These are phyloP conservation scores for Selenicereus undatus DNA, from an alignment of 148 eudicot genomes.

Conservation along the genomic window DNA sequence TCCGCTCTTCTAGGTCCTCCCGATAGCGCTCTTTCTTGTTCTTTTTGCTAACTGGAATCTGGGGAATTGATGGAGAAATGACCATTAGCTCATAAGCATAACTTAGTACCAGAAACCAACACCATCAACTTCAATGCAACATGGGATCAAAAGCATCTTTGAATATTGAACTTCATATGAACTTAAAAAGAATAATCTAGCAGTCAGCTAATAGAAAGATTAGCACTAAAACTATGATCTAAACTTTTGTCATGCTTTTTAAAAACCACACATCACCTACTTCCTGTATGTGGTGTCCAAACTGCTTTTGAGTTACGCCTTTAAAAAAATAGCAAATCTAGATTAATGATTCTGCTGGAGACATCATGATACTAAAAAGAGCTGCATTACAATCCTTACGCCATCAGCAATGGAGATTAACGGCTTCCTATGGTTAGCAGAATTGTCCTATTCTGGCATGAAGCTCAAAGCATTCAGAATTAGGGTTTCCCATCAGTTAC, in stretches of 20 bases:
- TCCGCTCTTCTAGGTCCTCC: slow-evolving; percentile 95
- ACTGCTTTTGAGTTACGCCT: background rate
- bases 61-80: slow-evolving; percentile 1
- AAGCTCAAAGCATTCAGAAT: background rate
- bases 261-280: background rate
- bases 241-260: background rate
- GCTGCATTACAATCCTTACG: background rate
- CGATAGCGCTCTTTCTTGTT: slow-evolving; percentile 61
- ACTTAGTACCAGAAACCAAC: background rate
- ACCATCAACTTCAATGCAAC: background rate
- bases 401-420: background rate
- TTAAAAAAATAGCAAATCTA: background rate
- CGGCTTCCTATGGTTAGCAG: background rate
- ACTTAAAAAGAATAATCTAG: background rate
- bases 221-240: background rate
- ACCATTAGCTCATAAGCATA: slow-evolving; percentile 5
- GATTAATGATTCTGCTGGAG: background rate
- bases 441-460: background rate
- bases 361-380: background rate
- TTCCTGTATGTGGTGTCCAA: background rate
- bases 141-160: background rate
- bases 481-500: background rate
- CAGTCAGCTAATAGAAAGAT: background rate
- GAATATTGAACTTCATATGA: background rate
- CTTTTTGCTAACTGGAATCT: slow-evolving; percentile 86